Conservation (phyloP, 306 rosid genomes). For the Alnus rubra region DNA sequence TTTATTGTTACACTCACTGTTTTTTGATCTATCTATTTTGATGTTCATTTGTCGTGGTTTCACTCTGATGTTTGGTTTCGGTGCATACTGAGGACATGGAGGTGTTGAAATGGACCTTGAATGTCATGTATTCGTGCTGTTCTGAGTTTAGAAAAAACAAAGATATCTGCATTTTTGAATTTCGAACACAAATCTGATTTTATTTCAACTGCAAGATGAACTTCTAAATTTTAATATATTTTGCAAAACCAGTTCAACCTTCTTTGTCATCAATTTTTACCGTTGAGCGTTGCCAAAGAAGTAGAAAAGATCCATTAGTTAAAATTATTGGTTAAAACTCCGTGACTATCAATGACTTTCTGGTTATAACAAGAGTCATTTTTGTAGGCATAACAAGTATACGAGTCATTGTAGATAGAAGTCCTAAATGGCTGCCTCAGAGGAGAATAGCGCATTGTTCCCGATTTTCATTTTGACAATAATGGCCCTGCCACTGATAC, state of each 20-base stretch:
- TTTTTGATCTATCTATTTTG: no score
- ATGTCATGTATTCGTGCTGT: neutral
- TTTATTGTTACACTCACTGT: no score
- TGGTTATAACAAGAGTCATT: neutral
- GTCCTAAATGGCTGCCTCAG: conserved; percentile 78
- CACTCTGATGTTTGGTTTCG: neutral
- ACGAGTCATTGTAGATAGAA: conserved; percentile 31
- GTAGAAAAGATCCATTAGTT: neutral
- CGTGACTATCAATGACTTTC: neutral
- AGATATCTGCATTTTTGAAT: no score
- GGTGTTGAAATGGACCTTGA: neutral
- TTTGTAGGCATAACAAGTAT: conserved; percentile 36
- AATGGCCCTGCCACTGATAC: conserved; percentile 91
- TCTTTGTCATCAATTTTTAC: neutral
- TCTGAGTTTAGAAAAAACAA: neutral
- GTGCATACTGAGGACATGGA: neutral
- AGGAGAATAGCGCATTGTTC: conserved; percentile 85
- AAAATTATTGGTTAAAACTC: neutral
- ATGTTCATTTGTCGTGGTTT: neutral
- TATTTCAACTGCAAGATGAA: neutral
- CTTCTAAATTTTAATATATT: neutral
- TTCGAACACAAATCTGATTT: no score
- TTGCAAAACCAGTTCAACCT: no score
- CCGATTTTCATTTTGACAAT: conserved; percentile 94
- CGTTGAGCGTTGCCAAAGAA: neutral